Base-by-base conservation (phyloP, 2,329 filamentous ascomycete genomes). In the Claviceps africana region DNA sequence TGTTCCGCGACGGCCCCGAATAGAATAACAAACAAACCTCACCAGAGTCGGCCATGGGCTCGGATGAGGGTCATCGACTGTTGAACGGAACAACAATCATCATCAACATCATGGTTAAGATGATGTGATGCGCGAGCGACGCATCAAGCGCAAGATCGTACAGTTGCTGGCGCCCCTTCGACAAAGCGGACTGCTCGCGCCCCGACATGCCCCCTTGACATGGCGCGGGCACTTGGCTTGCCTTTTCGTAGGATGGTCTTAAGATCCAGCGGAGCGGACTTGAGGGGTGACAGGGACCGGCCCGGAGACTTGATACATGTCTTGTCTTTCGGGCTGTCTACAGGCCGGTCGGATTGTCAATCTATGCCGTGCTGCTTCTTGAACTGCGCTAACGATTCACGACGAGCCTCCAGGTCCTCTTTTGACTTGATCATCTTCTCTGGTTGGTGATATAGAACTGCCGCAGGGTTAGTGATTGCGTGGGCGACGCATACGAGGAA, bases 331-430 rank as follows among this genome's bases (percentile, higher is more conserved):
- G 66, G 67, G 66, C 64, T 68, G 65, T 77, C 78, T 68, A 70
- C 74, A 79, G 79, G 73, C 80, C 80, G 81, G 81, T 84, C 81
- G 77, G 76, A 79, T 80, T 81, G 81, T 91, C 88, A 98, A 83
- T 96, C 91, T 79, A 97, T 96, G 69, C 90, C 91, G 72, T 98
- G 89, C 72, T 97, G 88, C 68, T 85, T 82, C 77, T 98, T 98
- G 75, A 97, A 83, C 76, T 88, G 86, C 81, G 95, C 91, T 86
- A 98, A 83, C 77, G 91, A 93, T 71, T 95, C 88, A 73, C 93
- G 87, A 74, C 93, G 88, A 64, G 88, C 84, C 65, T 91, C 88
- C 65, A 97, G 79, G 73, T 96, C 89, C 72, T 93, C 87, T 83
- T 88, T 91, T 75, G 88, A 87, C 71, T 86, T 88, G 67, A 79